These are phyloP conservation scores for Podila minutissima DNA, from an alignment of 192 early-diverging fungal species.

Conservation along the genomic window DNA sequence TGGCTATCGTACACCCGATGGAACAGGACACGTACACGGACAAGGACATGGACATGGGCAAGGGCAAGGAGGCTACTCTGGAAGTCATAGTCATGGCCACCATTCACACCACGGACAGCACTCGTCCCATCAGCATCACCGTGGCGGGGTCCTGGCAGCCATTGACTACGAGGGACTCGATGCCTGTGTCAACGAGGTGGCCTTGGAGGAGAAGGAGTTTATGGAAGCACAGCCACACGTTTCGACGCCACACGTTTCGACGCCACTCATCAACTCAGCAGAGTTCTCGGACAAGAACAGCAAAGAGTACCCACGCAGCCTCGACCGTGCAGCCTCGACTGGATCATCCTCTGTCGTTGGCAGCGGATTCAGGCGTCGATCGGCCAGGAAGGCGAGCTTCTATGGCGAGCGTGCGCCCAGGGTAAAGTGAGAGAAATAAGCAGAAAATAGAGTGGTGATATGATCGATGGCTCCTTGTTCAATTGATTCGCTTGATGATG, in stretches of 20 bases:
- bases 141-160: slow-evolving; percentile 5
- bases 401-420: slow-evolving; percentile 38
- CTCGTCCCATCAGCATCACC: background rate
- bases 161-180: slow-evolving; percentile 56
- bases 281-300: background rate
- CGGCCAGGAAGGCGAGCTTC: slow-evolving; percentile 29
- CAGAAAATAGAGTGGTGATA: no score
- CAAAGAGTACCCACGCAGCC: background rate
- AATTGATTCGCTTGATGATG: no score
- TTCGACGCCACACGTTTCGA: no score
- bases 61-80: background rate
- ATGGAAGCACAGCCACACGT: no score
- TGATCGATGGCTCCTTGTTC: no score
- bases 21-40: background rate
- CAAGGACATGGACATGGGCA: background rate
- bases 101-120: slow-evolving; percentile 16
- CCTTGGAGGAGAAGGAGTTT: slow-evolving; percentile 1
- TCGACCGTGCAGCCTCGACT: slow-evolving; percentile 10
- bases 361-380: slow-evolving; percentile 4
- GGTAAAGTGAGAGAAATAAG: slow-evolving; percentile 5
- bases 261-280: background rate
- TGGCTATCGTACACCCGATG: slow-evolving; percentile 3
- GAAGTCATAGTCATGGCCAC: slow-evolving; percentile 1
- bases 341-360: slow-evolving; percentile 9
- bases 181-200: slow-evolving; percentile 24